Conservation (phyloP, 305 asterid genomes). For the Fraxinus paxiana region DNA sequence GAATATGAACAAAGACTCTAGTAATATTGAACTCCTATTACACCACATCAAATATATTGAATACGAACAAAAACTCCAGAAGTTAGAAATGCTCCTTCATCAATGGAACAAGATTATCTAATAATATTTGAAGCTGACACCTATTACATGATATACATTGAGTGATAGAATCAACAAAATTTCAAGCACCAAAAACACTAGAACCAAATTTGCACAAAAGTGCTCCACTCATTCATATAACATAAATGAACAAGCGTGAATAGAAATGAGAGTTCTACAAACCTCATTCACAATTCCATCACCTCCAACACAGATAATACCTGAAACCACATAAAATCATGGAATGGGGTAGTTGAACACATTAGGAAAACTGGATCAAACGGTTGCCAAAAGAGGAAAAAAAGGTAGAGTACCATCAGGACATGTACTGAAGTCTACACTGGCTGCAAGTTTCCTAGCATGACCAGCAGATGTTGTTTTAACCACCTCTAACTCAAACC, state of each 20-base stretch:
- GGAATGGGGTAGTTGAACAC: constrained; percentile 18
- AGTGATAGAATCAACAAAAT: not conserved
- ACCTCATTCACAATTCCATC: constrained; percentile 90
- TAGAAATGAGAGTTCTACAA: constrained; percentile 19
- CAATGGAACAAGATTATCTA: not conserved
- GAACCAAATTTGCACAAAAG: not conserved
- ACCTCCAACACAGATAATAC: constrained; percentile 84
- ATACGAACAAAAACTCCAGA: not conserved
- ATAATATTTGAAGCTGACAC: not conserved
- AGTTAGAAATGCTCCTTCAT: not conserved
- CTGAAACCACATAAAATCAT: constrained; percentile 30
- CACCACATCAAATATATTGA: constrained; percentile 1
- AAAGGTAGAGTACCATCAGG: constrained; percentile 58
- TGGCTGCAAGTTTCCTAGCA: constrained; percentile 81
- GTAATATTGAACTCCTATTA: not conserved
- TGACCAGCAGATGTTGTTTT: constrained; percentile 91
- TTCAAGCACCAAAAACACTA: not conserved
- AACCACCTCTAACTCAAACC: constrained; percentile 80
- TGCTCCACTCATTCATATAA: constrained; percentile 19
- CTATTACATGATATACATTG: not conserved
- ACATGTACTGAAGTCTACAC: constrained; percentile 76
- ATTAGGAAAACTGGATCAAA: constrained; percentile 11
- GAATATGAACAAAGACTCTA: not conserved
- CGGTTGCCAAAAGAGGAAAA: not conserved
- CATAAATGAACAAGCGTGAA: constrained; percentile 18